phyloP scores from a whole-genome alignment of 805 yeast genomes.

The Myxozyma vanderwaltii region DNA sequence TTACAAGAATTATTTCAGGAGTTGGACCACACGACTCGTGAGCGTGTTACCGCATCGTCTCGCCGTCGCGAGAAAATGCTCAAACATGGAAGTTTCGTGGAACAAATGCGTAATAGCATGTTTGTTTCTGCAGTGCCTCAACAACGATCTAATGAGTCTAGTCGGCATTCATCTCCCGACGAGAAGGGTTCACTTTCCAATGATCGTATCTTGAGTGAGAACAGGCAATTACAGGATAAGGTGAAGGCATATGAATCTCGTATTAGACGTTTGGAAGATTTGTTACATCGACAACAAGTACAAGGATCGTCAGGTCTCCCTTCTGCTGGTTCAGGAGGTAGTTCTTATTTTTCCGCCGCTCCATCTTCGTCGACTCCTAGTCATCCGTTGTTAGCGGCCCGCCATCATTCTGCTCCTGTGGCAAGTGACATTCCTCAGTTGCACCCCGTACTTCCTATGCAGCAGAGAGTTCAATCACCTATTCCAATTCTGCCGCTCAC shows the following conservation, averaged over 20 bases:
- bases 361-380: not conserved
- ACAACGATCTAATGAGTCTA: conserved; percentile 1
- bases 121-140: conserved; percentile 7
- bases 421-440: not conserved
- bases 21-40: conserved; percentile 14
- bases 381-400: conserved; percentile 9
- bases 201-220: conserved; percentile 10
- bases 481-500: not conserved
- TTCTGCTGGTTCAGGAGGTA: conserved; percentile 18
- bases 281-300: conserved; percentile 66
- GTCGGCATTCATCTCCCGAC: conserved; percentile 11
- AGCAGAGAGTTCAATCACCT: not conserved
- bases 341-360: not conserved
- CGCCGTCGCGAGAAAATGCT: conserved; percentile 25
- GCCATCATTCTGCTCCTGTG: conserved; percentile 16
- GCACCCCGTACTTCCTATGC: not conserved
- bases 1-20: conserved; percentile 39
- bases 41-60: not conserved
- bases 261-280: conserved; percentile 73
- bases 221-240: conserved; percentile 42
- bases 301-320: conserved; percentile 1
- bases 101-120: conserved; percentile 22
- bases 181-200: not conserved
- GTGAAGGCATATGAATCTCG: conserved; percentile 68
- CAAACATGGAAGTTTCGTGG: conserved; percentile 17